A percentile compares a stretch with the other conserved stretches of the same genome.
Evolutionary conservation across 768 basidiomycete species (phyloP).

Genomic region (Tulasnella sp.): DNA sequence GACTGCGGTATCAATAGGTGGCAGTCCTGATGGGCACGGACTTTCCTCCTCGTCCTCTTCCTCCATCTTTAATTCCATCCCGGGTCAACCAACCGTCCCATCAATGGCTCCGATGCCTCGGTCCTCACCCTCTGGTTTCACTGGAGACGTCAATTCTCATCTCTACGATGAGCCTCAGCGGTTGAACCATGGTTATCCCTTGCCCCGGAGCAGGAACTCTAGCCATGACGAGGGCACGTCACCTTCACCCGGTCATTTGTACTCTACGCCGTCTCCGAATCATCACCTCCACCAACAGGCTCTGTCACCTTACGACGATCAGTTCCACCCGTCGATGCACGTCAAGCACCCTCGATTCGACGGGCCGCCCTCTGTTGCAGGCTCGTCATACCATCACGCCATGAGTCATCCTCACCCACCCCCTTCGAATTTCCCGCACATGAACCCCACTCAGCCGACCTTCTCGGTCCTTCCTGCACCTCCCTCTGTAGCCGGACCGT

Average conservation of each 20-base stretch:
- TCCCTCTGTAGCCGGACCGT: background rate
- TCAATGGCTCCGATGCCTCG: background rate
- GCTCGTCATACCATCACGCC: background rate
- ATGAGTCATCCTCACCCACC: background rate
- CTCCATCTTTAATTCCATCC: background rate
- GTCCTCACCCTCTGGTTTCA: background rate
- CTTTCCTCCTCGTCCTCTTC: background rate
- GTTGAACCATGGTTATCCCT: background rate
- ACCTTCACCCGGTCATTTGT: background rate
- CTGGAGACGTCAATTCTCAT: background rate
- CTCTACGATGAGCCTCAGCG: background rate
- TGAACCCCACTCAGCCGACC: background rate
- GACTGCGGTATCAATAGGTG: background rate
- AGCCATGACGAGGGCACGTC: background rate
- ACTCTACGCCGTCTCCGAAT: slow-evolving; percentile 1
- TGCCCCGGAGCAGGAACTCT: background rate
- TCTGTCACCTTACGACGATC: background rate
- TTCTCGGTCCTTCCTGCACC: background rate
- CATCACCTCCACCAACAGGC: background rate
- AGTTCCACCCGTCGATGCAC: background rate
- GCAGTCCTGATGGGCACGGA: background rate
- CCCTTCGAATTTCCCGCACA: background rate
- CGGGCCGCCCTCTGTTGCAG: background rate
- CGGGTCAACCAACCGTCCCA: background rate
- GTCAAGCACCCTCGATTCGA: slow-evolving; percentile 8